phyloP scores from a whole-genome alignment of 164 flowering plant genomes.

The Kalanchoe fedtschenkoi region DNA sequence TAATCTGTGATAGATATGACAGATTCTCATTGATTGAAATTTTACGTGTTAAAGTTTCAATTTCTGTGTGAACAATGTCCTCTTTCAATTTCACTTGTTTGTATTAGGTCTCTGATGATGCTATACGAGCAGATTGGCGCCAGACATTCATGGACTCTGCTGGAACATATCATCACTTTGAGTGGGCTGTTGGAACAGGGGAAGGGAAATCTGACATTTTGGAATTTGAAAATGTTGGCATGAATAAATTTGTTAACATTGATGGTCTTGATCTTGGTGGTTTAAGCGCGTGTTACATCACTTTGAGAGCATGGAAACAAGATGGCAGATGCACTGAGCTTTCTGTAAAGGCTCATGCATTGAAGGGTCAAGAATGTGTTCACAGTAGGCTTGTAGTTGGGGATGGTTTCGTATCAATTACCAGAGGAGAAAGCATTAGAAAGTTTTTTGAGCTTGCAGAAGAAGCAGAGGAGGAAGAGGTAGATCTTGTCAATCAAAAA shows the following conservation, averaged over 20 bases:
- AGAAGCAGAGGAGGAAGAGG: slow-evolving; percentile 99
- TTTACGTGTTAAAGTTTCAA: background rate
- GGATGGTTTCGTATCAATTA: slow-evolving; percentile 82
- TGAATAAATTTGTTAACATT: slow-evolving; percentile 62
- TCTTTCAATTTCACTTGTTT: background rate
- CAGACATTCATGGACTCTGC: slow-evolving; percentile 63
- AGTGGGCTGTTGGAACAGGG: slow-evolving; percentile 93
- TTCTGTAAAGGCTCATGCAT: slow-evolving; percentile 91
- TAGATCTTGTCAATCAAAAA: slow-evolving; percentile 13
- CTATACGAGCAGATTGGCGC: slow-evolving; percentile 83
- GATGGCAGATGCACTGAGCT: slow-evolving; percentile 88
- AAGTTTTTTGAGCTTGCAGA: slow-evolving; percentile 98
- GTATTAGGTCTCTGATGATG: slow-evolving; percentile 62
- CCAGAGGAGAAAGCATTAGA: slow-evolving; percentile 75
- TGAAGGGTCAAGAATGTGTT: slow-evolving; percentile 88
- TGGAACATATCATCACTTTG: slow-evolving; percentile 85
- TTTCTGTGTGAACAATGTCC: background rate
- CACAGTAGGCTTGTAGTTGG: slow-evolving; percentile 92
- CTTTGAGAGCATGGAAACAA: slow-evolving; percentile 78
- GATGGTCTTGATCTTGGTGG: slow-evolving; percentile 74
- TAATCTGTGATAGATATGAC: background rate
- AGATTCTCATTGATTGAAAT: background rate
- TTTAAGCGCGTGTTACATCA: slow-evolving; percentile 72
- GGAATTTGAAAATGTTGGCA: slow-evolving; percentile 88
- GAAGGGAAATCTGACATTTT: slow-evolving; percentile 91